Evolutionary conservation across 768 basidiomycete species (phyloP), one percentile per base, ranked within the genome.

Genomic region (Russula sp.): DNA sequence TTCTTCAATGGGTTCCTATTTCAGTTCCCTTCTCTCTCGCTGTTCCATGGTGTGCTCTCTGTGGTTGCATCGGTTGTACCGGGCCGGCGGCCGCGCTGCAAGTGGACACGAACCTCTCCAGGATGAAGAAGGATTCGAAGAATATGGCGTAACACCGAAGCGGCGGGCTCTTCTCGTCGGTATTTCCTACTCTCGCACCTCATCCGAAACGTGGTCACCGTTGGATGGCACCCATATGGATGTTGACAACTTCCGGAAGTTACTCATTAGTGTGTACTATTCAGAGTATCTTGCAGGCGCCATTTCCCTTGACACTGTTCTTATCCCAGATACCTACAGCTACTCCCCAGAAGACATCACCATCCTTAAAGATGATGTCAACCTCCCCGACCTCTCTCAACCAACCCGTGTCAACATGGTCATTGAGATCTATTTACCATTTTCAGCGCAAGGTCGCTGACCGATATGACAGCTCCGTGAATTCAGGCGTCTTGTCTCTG

Each of bases 361-460:
- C 25, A 42, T 69, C 10, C 52, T 69, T 16, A 61, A 53, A 46
- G 68, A 69, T 20, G 55, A 53, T 10, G 20, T 42, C 6, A n/a
- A 11, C 2, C 9, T 47, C 6, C 56, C 64, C 2, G 34, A 36
- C 8, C 36, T 2, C 43, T 34, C 34, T n/a, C 60, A 53, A 41
- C 67, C 67, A 11, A 67, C 67, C n/a, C 45, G 34, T 38, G 35
- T 2, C 5, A 67, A 68, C 38, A 65, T 68, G 10, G 67, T 68
- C 16, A 2, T 51, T 39, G 47, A 45, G 53, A 14, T 29, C 7
- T 42, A 6, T 22, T 36, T 14, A 39, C 25, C 34, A 20, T 32
- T 16, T 43, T 14, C 16, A 13, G 45, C 45, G 20, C 22, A 22
- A 10, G 10, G 6, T 22, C 16, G 7, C 39, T 56, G 32, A 48